Conservation (phyloP, 305 asterid species). For the Solanum hybrid region DNA sequence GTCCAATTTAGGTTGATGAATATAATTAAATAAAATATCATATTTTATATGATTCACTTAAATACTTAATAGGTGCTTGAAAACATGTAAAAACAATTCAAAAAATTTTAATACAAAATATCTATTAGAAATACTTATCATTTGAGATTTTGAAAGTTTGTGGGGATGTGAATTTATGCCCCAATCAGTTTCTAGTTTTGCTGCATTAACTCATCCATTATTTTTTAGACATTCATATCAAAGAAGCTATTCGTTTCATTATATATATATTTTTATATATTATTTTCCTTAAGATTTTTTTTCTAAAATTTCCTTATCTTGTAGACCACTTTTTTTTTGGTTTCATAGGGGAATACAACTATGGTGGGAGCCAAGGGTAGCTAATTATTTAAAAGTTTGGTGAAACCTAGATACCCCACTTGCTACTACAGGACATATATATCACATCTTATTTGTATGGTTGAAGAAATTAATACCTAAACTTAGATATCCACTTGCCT, state of each 20-base stretch:
- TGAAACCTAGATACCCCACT: constrained; percentile 10
- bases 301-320: neutral
- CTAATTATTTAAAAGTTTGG: neutral
- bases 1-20: neutral
- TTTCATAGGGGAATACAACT: neutral
- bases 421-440: neutral
- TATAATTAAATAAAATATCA: neutral
- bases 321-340: neutral
- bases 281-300: neutral
- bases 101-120: neutral
- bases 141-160: neutral
- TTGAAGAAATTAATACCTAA: neutral
- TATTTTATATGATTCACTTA: no score
- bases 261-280: no score
- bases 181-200: neutral
- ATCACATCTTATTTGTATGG: neutral
- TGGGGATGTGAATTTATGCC: neutral
- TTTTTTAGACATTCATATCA: neutral
- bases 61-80: neutral
- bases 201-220: neutral
- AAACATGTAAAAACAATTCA: neutral
- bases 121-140: neutral
- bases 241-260: neutral
- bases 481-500: neutral
- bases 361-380: neutral